Evolutionary conservation across 2,329 filamentous ascomycete species (phyloP).

Genomic region (Helminthosporium solani): DNA sequence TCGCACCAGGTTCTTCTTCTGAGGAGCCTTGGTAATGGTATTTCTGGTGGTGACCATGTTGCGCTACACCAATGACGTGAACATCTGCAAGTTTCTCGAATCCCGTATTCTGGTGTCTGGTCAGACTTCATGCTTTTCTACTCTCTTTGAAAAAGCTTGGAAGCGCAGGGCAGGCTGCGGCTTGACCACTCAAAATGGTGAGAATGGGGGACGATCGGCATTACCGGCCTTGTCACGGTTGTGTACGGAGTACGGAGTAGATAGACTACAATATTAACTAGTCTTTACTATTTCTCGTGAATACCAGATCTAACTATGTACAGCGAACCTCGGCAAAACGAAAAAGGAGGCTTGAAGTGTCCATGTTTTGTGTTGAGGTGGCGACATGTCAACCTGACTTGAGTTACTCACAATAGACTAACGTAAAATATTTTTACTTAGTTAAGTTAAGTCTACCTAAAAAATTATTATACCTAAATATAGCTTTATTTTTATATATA

Average conservation of each 20-base stretch:
- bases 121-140: conserved; percentile 1
- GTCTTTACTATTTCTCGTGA: too few relatives aligned
- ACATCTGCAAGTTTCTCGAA: conserved; percentile 1
- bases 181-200: background rate
- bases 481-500: too few relatives aligned
- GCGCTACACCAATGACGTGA: background rate
- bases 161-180: background rate
- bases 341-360: too few relatives aligned
- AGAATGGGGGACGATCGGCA: background rate
- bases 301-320: too few relatives aligned
- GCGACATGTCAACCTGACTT: too few relatives aligned
- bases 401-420: too few relatives aligned
- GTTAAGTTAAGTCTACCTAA: too few relatives aligned
- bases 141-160: background rate
- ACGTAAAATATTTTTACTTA: too few relatives aligned
- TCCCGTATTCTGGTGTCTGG: conserved; percentile 1
- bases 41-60: conserved; percentile 1
- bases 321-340: too few relatives aligned
- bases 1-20: background rate
- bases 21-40: conserved; percentile 1
- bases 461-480: too few relatives aligned
- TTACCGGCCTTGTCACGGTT: background rate
- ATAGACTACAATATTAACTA: too few relatives aligned
- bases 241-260: background rate
- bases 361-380: too few relatives aligned